Evolutionary conservation across 352 stramenopile genomes (phyloP), one percentile per base, ranked within the genome.

Genomic region (Pythium aquatile): DNA sequence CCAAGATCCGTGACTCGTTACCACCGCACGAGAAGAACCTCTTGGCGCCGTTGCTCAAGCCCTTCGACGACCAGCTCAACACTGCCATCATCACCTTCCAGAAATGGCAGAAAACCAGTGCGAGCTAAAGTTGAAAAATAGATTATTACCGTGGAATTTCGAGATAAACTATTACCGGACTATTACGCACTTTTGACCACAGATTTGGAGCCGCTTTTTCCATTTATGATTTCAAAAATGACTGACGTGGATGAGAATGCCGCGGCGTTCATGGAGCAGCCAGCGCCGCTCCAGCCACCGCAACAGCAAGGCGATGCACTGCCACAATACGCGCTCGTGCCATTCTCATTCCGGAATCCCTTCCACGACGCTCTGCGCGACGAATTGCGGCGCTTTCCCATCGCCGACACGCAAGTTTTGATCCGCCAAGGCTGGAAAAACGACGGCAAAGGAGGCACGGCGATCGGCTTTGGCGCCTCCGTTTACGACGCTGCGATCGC

Each of bases 1-100:
- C 81, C n/a, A 91, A 87, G 69, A 85, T 94, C 65, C 83, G 87
- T 17, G 82, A 93, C 56, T 82, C 83, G 7, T 59, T 96, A 28
- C 87, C 87, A 17, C 85, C 87, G 1, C 84, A 93, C 61, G 85
- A 96, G 56, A 90, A 90, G 65, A 96, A 92, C 53, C 70, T 90
- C 39, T 67, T 96, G 24, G 87, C 81, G 24, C 85, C 85, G 57
- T 62, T 96, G 66, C 81, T 96, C 59, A 92, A 92, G 61, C 87
- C 85, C 13, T 92, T 91, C 68, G 81, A 91, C 48, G 85, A 96
- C 67, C 87, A 96, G 67, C 85, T 96, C 58, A 94, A 96, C 66
- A 70, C 91, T 56, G 83, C 87, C 33, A 93, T 95, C 85, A 91
- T 93, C 75, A 88, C 88, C 77, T 58, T 59, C 17, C 49, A 69